phyloP scores from a whole-genome alignment of 768 basidiomycete species.

The Panaeolus cyanescens region DNA sequence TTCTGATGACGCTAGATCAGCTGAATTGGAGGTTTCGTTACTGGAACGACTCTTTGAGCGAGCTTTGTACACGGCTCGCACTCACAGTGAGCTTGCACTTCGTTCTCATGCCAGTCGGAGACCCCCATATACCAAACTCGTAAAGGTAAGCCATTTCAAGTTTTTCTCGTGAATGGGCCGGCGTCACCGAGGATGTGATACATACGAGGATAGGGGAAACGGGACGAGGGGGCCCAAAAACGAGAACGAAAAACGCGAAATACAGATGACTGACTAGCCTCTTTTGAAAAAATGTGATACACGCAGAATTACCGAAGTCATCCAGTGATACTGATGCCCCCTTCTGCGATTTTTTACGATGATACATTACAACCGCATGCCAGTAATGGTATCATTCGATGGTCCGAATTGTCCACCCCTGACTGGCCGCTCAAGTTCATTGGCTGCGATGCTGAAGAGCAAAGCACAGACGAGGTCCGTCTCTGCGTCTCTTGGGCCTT shows the following conservation, averaged over 20 bases:
- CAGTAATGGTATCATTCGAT: constrained; percentile 39
- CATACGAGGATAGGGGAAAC: not conserved
- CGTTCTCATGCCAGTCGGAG: constrained; percentile 11
- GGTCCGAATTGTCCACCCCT: constrained; percentile 41
- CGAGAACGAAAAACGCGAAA: no score
- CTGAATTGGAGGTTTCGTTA: constrained; percentile 50
- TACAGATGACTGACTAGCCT: not conserved
- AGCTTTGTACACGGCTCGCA: constrained; percentile 34
- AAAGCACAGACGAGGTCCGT: constrained; percentile 47
- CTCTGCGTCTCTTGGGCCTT: not conserved
- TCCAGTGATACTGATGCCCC: constrained; percentile 55
- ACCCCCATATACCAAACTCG: constrained; percentile 41
- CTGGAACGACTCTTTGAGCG: constrained; percentile 50
- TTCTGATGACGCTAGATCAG: constrained; percentile 42
- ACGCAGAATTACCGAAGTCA: constrained; percentile 51
- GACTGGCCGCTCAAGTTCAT: constrained; percentile 47
- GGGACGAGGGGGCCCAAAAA: not conserved
- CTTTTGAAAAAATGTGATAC: not conserved
- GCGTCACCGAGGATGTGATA: constrained; percentile 3
- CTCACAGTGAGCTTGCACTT: constrained; percentile 4
- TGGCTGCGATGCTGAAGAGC: constrained; percentile 39
- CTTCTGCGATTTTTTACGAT: constrained; percentile 54
- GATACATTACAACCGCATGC: constrained; percentile 50
- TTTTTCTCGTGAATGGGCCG: not conserved
- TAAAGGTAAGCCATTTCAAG: constrained; percentile 35